Evolutionary conservation across 2,329 filamentous ascomycete species (phyloP).

Genomic region (Claviceps capensis): DNA sequence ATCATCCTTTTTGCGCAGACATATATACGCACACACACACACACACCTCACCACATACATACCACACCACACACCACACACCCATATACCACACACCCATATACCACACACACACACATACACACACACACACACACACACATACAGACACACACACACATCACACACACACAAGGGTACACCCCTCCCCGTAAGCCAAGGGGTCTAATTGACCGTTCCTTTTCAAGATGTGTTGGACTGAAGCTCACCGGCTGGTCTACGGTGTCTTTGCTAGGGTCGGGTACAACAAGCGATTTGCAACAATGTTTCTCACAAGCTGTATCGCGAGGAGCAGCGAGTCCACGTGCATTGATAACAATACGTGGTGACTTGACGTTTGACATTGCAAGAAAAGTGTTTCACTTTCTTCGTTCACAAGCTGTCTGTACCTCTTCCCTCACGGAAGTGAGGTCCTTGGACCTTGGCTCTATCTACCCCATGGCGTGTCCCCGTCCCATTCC

Average conservation of each 20-base stretch:
- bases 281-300: neutral
- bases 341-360: slow-evolving; percentile 1
- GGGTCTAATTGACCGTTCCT: neutral
- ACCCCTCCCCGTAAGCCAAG: neutral
- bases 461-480: neutral
- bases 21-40: neutral
- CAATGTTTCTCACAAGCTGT: neutral
- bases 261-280: neutral
- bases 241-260: neutral
- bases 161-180: neutral
- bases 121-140: neutral
- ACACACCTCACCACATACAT: neutral
- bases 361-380: neutral
- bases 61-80: neutral
- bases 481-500: neutral
- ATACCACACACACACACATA: neutral
- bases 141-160: neutral
- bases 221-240: neutral
- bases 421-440: slow-evolving; percentile 1
- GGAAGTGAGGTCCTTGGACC: neutral
- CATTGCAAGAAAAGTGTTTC: neutral
- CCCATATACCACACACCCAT: neutral
- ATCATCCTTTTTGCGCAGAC: neutral
- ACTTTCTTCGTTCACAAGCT: neutral
- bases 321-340: neutral